Base-by-base conservation (phyloP, 768 basidiomycete genomes). In the Agrocybe praecox region DNA sequence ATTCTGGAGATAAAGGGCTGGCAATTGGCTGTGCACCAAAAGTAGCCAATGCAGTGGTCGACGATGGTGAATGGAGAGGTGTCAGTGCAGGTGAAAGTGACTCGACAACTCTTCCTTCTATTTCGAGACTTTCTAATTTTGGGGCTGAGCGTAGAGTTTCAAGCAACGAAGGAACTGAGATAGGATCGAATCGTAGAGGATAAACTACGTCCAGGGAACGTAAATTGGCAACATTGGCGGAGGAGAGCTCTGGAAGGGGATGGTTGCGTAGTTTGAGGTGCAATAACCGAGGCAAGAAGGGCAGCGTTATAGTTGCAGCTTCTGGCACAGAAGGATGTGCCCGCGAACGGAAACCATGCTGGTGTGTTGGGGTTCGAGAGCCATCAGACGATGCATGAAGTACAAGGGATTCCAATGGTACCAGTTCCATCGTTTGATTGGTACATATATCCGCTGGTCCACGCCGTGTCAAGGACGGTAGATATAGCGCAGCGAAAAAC, bases 131-230 rank as follows among this genome's bases (percentile, higher is more conserved):
- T 26, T 56, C 61, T 2, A 65, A 49, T 8, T 49, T 44, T 29
- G 53, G 32, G 8, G 58, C 47, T 10, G 53, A 46, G 5, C 34
- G 14, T 7, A 65, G 33, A 14, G 57, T 55, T 22, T 57, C 36
- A 10, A 62, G 21, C 21, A 65, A 34, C 2, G 49, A 46, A 6
- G 33, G 40, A 0, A 60, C 21, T 1, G 58, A 43, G 26, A 65
- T 49, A 10, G 63, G 61, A 19, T 61, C 19, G 15, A 65, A 65
- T 17, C 63, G 63, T 9, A 65, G 50, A 2, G 63, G 63, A 22
- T 61, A 58, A 6, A 43, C 49, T 21, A 64, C 40, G 36, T 52
- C 43, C 34, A 61, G 40, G 12, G 50, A 32, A 10, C 47, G 42
- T 1, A 64, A 46, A 48, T 53, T 61, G 5, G 24, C 44, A 1